These are phyloP conservation scores for Yamadazyma takamatsuzukensis DNA, from an alignment of 805 yeast genomes.

Conservation along the genomic window DNA sequence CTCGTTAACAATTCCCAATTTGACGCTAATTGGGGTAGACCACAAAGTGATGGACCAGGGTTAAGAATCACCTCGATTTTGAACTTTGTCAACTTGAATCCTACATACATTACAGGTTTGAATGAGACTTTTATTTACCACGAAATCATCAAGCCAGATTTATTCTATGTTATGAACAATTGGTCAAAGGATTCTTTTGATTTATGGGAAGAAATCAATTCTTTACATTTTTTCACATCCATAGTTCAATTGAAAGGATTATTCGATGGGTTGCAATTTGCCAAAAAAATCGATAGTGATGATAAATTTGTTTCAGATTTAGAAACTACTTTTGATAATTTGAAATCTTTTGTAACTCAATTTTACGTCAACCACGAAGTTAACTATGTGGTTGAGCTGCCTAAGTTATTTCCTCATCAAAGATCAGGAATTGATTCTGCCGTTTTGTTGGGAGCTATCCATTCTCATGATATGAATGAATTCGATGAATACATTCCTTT, in stretches of 20 bases:
- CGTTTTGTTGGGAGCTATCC: constrained; percentile 51
- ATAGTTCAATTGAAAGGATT: constrained; percentile 71
- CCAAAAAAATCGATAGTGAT: constrained; percentile 16
- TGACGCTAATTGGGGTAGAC: constrained; percentile 80
- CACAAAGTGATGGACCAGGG: constrained; percentile 95
- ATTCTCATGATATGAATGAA: constrained; percentile 41
- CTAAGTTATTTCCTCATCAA: constrained; percentile 37
- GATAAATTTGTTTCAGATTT: constrained; percentile 26
- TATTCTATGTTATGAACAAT: constrained; percentile 53
- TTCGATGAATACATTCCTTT: constrained; percentile 49
- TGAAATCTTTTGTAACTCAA: constrained; percentile 35
- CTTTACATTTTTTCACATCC: constrained; percentile 76
- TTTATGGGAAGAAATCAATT: constrained; percentile 85
- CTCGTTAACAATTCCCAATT: constrained; percentile 62
- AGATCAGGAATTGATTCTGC: constrained; percentile 82
- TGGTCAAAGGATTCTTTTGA: constrained; percentile 78
- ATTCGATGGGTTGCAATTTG: constrained; percentile 45
- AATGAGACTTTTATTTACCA: constrained; percentile 39
- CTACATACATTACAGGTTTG: constrained; percentile 6
- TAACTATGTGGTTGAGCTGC: constrained; percentile 67
- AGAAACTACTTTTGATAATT: constrained; percentile 23
- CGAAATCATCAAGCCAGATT: constrained; percentile 63
- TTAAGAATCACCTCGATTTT: constrained; percentile 65
- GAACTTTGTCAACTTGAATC: constrained; percentile 44
- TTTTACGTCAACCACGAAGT: constrained; percentile 19